Evolutionary conservation across 805 yeast genomes (phyloP).

Genomic region (Ogataea philodendri): DNA sequence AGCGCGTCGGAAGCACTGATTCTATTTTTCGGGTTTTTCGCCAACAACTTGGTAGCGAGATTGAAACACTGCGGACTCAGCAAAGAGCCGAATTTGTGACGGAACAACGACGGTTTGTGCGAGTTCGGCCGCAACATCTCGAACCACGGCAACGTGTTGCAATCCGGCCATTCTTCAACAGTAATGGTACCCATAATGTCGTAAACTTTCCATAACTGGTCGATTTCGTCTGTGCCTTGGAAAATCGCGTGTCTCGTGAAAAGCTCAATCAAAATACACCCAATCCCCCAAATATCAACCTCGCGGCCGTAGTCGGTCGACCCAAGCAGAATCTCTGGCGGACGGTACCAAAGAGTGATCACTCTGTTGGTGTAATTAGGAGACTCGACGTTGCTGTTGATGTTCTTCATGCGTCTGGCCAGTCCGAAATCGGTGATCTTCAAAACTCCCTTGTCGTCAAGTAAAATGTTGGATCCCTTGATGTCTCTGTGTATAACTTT

Average conservation of each 20-base stretch:
- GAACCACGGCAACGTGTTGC: slow-evolving; percentile 88
- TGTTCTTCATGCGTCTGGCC: slow-evolving; percentile 69
- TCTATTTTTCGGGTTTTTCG: slow-evolving; percentile 67
- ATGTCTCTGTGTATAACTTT: slow-evolving; percentile 77
- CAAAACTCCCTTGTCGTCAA: slow-evolving; percentile 59
- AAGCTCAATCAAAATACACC: slow-evolving; percentile 83
- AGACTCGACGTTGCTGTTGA: slow-evolving; percentile 44
- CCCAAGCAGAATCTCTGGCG: slow-evolving; percentile 90
- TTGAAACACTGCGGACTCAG: slow-evolving; percentile 57
- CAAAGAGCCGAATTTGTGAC: slow-evolving; percentile 38
- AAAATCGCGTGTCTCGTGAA: slow-evolving; percentile 74
- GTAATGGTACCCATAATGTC: slow-evolving; percentile 87
- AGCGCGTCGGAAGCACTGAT: slow-evolving; percentile 70
- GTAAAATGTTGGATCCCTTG: slow-evolving; percentile 73
- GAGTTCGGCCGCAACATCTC: slow-evolving; percentile 69
- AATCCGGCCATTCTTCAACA: slow-evolving; percentile 68
- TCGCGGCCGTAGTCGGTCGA: slow-evolving; percentile 87
- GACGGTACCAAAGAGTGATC: slow-evolving; percentile 95
- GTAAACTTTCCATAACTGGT: slow-evolving; percentile 75
- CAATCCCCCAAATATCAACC: slow-evolving; percentile 96
- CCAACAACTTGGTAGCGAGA: slow-evolving; percentile 60
- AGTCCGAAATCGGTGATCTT: slow-evolving; percentile 82
- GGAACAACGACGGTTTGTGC: slow-evolving; percentile 38
- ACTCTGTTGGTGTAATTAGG: slow-evolving; percentile 93
- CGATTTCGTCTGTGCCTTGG: slow-evolving; percentile 85